phyloP scores from a whole-genome alignment of 768 basidiomycete genomes.

The Tulasnella sp. region DNA sequence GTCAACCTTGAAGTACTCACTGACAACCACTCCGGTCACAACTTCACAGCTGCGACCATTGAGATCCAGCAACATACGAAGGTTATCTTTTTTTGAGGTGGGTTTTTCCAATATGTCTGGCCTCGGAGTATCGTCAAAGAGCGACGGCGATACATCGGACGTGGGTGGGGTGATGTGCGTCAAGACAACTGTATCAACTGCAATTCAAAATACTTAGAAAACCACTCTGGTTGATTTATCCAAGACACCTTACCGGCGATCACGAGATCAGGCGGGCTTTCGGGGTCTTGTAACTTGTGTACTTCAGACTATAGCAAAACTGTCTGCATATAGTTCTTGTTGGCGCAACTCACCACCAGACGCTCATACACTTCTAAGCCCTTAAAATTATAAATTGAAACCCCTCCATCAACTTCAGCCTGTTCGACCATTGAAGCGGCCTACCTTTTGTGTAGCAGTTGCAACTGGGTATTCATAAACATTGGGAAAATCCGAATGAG shows the following conservation, averaged over 20 bases:
- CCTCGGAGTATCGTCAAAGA: constrained; percentile 34
- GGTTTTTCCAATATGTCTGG: constrained; percentile 92
- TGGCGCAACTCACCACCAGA: constrained; percentile 42
- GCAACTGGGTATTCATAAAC: constrained; percentile 62
- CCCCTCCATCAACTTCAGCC: too few relatives aligned
- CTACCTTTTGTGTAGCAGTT: constrained; percentile 54
- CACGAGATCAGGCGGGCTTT: constrained; percentile 66
- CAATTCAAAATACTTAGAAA: background rate
- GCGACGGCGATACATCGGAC: constrained; percentile 41
- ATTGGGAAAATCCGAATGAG: constrained; percentile 51
- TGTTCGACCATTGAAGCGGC: background rate
- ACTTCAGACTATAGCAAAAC: constrained; percentile 24
- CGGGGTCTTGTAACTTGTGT: constrained; percentile 42
- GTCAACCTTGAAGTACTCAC: constrained; percentile 31
- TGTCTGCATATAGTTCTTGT: background rate
- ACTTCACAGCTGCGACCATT: constrained; percentile 83
- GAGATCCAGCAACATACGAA: constrained; percentile 75
- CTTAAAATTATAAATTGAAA: constrained; percentile 20
- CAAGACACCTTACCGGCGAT: constrained; percentile 43
- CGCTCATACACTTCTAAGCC: constrained; percentile 78
- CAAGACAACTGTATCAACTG: constrained; percentile 94
- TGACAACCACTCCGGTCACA: constrained; percentile 77
- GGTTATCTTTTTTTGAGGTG: constrained; percentile 56
- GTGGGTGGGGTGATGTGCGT: constrained; percentile 54
- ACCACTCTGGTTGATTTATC: background rate